phyloP scores from a whole-genome alignment of 2,329 filamentous ascomycete species.

The Fonsecaea erecta region DNA sequence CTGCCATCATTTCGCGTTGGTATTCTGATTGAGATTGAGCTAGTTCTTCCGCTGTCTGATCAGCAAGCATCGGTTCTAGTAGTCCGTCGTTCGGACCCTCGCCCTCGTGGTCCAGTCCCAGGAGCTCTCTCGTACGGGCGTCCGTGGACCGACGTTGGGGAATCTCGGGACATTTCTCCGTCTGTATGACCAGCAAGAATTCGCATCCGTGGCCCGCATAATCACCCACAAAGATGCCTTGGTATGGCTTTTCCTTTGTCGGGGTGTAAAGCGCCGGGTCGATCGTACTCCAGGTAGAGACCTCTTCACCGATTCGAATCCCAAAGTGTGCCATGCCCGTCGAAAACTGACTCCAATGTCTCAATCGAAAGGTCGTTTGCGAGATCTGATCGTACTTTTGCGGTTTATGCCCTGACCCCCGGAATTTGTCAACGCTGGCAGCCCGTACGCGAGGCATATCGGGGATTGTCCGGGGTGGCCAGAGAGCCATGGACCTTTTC shows the following conservation, averaged over 20 bases:
- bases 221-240: slow-evolving; percentile 91
- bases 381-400: slow-evolving; percentile 64
- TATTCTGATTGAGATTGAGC: slow-evolving; percentile 2
- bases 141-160: slow-evolving; percentile 45
- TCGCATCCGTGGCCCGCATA: slow-evolving; percentile 88
- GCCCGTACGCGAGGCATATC: slow-evolving; percentile 62
- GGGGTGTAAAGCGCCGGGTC: slow-evolving; percentile 78
- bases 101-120: slow-evolving; percentile 11
- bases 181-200: slow-evolving; percentile 81
- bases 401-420: slow-evolving; percentile 56
- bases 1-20: slow-evolving; percentile 9
- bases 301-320: slow-evolving; percentile 56
- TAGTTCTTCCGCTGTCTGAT: neutral
- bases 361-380: slow-evolving; percentile 72
- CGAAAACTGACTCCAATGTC: slow-evolving; percentile 74
- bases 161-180: slow-evolving; percentile 57
- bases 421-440: slow-evolving; percentile 51
- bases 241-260: slow-evolving; percentile 77
- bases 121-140: slow-evolving; percentile 15
- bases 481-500: slow-evolving; percentile 59
- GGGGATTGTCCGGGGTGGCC: slow-evolving; percentile 77
- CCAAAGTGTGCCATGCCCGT: slow-evolving; percentile 44
- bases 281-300: slow-evolving; percentile 72
- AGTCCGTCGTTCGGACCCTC: neutral
- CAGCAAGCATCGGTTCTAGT: slow-evolving; percentile 2